Evolutionary conservation across 805 yeast genomes (phyloP).

Genomic region (Limtongia smithiae): DNA sequence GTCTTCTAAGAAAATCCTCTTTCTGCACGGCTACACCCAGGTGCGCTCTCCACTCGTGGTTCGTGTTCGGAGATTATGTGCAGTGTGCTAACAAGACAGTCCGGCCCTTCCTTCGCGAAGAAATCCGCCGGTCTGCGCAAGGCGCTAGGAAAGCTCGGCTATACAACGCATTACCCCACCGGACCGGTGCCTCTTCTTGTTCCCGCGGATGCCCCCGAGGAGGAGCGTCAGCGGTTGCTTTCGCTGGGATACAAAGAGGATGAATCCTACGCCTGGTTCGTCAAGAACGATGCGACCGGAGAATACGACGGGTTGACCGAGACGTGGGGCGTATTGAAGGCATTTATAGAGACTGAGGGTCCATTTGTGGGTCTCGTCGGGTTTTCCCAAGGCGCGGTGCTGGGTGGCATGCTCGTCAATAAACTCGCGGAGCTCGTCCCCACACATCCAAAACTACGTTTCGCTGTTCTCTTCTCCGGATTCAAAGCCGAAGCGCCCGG

Average conservation of each 20-base stretch:
- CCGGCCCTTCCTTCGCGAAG: slow-evolving; percentile 75
- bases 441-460: slow-evolving; percentile 53
- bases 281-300: slow-evolving; percentile 37
- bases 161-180: slow-evolving; percentile 68
- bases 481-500: slow-evolving; percentile 35
- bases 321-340: slow-evolving; percentile 50
- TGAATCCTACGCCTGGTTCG: slow-evolving; percentile 34
- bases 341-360: slow-evolving; percentile 44
- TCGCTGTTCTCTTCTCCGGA: slow-evolving; percentile 75
- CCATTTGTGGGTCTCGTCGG: slow-evolving; percentile 90
- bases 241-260: slow-evolving; percentile 43
- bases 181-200: slow-evolving; percentile 77
- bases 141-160: slow-evolving; percentile 58
- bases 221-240: slow-evolving; percentile 48
- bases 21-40: slow-evolving; percentile 36
- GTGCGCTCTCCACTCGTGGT: not conserved
- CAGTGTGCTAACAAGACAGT: slow-evolving; percentile 44
- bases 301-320: slow-evolving; percentile 37
- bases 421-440: slow-evolving; percentile 54
- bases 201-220: slow-evolving; percentile 57
- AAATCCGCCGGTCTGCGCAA: slow-evolving; percentile 89
- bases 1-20: slow-evolving; percentile 10
- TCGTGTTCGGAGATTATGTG: not conserved
- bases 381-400: slow-evolving; percentile 92
- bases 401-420: slow-evolving; percentile 66